phyloP scores from a whole-genome alignment of 768 basidiomycete genomes.

The Leccinum subtestaceum region DNA sequence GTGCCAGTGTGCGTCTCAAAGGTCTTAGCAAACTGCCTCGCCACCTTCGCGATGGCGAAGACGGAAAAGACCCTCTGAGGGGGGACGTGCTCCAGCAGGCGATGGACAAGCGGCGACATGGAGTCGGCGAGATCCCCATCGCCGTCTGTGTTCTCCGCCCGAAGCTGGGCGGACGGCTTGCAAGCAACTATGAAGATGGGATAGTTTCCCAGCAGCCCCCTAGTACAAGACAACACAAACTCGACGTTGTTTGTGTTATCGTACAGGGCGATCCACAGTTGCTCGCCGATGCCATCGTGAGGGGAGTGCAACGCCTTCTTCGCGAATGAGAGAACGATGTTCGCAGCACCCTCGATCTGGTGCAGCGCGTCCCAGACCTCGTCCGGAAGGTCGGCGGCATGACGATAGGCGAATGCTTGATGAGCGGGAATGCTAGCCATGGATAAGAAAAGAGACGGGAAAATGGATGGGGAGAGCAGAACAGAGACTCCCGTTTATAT shows the following conservation, averaged over 20 bases:
- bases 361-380: conserved; percentile 32
- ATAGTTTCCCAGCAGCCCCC: conserved; percentile 52
- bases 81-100: neutral
- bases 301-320: conserved; percentile 22
- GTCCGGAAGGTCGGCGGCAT: conserved; percentile 15
- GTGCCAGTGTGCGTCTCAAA: conserved; percentile 40
- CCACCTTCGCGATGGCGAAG: conserved; percentile 41
- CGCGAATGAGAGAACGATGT: conserved; percentile 42
- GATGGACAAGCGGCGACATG: neutral
- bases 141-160: neutral
- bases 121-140: neutral
- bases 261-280: conserved; percentile 34
- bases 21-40: conserved; percentile 41
- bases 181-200: conserved; percentile 42
- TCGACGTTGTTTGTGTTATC: conserved; percentile 15
- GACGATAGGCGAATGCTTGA: conserved; percentile 4
- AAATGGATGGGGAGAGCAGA: conserved; percentile 8
- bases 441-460: neutral
- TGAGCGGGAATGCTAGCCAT: conserved; percentile 15
- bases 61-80: neutral
- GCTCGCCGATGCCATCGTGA: neutral
- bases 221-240: conserved; percentile 55
- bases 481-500: conserved; percentile 1
- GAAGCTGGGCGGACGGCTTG: neutral
- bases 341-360: conserved; percentile 33